These are phyloP conservation scores for Penicillium brevicompactum DNA, from an alignment of 2,329 filamentous ascomycete species.

Conservation along the genomic window DNA sequence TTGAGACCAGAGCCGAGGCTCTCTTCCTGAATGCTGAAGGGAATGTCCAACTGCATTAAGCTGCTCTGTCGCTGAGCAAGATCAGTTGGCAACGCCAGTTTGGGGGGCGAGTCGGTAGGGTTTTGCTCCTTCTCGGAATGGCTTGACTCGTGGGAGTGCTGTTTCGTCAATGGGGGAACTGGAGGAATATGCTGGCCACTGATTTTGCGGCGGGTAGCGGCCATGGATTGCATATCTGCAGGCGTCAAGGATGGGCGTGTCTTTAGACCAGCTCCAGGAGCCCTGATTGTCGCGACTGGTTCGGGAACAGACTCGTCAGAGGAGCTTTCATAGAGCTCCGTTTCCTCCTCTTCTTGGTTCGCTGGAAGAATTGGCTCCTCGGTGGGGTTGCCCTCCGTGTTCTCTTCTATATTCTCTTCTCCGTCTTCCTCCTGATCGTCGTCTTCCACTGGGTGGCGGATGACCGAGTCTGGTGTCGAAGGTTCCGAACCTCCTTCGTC, in stretches of 20 bases:
- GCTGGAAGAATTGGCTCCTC: neutral
- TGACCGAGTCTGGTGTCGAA: constrained; percentile 84
- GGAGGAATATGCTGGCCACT: constrained; percentile 67
- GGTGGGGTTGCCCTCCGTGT: neutral
- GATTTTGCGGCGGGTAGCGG: constrained; percentile 79
- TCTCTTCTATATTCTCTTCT: constrained; percentile 6
- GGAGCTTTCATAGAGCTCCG: constrained; percentile 31
- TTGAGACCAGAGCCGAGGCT: constrained; percentile 80
- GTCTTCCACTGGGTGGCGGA: constrained; percentile 69
- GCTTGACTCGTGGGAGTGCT: constrained; percentile 23
- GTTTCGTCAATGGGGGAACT: constrained; percentile 29
- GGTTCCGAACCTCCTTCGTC: constrained; percentile 62
- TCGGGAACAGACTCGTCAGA: constrained; percentile 71
- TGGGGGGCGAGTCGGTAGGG: constrained; percentile 15
- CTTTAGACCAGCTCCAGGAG: constrained; percentile 82
- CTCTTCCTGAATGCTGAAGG: constrained; percentile 69
- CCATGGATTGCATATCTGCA: constrained; percentile 80
- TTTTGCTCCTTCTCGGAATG: constrained; percentile 16
- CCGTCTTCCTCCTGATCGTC: constrained; percentile 36
- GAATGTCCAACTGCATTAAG: constrained; percentile 80
- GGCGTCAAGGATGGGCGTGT: constrained; percentile 86
- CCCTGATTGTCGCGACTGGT: constrained; percentile 82
- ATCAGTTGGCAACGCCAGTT: constrained; percentile 32
- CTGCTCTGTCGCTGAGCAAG: constrained; percentile 64
- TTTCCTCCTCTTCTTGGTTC: constrained; percentile 38